Conservation (phyloP, 192 early-diverging fungal species). For the Umbelopsis vinacea region DNA sequence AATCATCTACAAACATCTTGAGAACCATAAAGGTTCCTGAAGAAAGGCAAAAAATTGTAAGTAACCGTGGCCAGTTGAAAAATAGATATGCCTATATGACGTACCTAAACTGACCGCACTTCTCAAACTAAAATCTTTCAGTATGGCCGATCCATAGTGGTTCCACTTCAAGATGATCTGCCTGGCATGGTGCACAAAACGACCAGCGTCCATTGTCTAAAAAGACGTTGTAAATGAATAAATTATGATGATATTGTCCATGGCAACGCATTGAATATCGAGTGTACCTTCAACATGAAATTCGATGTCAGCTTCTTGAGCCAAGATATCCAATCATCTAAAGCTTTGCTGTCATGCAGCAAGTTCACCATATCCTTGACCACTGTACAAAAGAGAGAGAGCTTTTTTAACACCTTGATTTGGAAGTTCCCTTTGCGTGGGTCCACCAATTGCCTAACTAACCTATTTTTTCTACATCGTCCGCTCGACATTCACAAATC, state of each 20-base stretch:
- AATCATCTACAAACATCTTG: slow-evolving; percentile 53
- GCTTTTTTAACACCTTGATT: neutral
- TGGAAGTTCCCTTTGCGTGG: too few species aligned
- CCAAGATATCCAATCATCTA: slow-evolving; percentile 18
- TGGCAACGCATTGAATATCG: neutral
- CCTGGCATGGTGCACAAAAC: slow-evolving; percentile 46
- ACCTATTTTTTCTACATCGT: slow-evolving; percentile 45
- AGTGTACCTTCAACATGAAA: slow-evolving; percentile 2
- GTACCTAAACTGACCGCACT: slow-evolving; percentile 43
- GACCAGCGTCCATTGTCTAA: slow-evolving; percentile 30
- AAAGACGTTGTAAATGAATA: neutral
- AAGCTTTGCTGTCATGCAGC: neutral
- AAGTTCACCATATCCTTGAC: neutral
- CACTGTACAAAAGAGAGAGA: neutral
- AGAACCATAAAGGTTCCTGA: slow-evolving; percentile 46
- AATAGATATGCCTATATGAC: neutral
- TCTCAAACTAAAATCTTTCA: slow-evolving; percentile 46
- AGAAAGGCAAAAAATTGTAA: neutral
- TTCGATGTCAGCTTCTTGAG: slow-evolving; percentile 19
- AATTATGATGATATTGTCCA: neutral
- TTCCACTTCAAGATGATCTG: slow-evolving; percentile 57
- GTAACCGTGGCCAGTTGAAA: neutral
- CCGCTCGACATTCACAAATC: slow-evolving; percentile 52
- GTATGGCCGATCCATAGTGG: slow-evolving; percentile 45
- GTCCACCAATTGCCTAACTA: slow-evolving; percentile 27